phyloP scores from a whole-genome alignment of 2,329 filamentous ascomycete genomes.

The Penicillium sp. region DNA sequence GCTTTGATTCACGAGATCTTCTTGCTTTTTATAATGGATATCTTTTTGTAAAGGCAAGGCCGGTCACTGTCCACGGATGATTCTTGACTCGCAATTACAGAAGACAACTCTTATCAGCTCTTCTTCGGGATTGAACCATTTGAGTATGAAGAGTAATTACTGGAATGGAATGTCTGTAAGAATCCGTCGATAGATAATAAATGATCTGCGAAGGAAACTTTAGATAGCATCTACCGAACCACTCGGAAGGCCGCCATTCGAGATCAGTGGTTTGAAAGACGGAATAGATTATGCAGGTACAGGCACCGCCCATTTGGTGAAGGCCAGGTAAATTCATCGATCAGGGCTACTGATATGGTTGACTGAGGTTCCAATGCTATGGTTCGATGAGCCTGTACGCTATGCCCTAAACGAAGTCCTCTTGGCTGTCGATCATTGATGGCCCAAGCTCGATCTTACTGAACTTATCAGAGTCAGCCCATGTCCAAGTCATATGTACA shows the following conservation, averaged over 20 bases:
- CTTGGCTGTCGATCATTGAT: slow-evolving; percentile 26
- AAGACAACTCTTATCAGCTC: neutral
- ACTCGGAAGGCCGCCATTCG: slow-evolving; percentile 5
- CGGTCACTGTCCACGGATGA: neutral
- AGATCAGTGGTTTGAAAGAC: neutral
- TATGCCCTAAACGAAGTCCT: slow-evolving; percentile 21
- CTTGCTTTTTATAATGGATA: slow-evolving; percentile 21
- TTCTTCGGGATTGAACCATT: neutral
- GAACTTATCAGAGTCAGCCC: neutral
- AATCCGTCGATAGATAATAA: neutral
- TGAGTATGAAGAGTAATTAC: neutral
- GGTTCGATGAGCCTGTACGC: neutral
- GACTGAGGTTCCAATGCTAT: slow-evolving; percentile 12
- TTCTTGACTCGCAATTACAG: neutral
- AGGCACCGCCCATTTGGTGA: neutral
- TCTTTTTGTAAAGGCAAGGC: neutral
- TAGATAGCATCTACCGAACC: slow-evolving; percentile 22
- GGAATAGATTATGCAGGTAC: slow-evolving; percentile 10
- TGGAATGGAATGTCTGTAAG: neutral
- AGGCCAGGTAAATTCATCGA: neutral
- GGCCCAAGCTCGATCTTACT: slow-evolving; percentile 14
- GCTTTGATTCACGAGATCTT: neutral
- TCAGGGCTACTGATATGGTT: slow-evolving; percentile 2
- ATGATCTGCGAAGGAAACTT: slow-evolving; percentile 21
- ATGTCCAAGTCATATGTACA: neutral